A percentile compares a stretch with the other conserved stretches of the same genome.
These are phyloP conservation scores for Rhizophagus clarus DNA, from an alignment of 192 early-diverging fungal species.

Conservation along the genomic window DNA sequence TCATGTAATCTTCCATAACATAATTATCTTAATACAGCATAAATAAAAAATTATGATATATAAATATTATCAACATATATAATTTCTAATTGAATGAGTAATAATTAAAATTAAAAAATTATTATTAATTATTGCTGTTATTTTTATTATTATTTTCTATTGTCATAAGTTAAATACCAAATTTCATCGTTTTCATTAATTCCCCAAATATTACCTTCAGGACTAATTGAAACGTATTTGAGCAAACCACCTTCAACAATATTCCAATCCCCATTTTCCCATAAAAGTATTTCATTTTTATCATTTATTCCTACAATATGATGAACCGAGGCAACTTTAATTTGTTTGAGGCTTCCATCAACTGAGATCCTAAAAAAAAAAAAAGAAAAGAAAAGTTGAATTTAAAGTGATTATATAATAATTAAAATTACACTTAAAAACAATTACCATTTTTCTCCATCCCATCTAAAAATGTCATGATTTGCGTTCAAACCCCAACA, in stretches of 20 bases:
- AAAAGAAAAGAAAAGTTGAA: neutral
- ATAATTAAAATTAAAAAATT: no score
- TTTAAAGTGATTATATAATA: neutral
- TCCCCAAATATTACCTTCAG: neutral
- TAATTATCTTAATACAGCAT: no score
- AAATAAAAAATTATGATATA: no score
- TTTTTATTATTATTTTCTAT: no score
- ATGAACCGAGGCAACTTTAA: neutral
- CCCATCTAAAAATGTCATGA: neutral
- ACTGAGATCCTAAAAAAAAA: neutral
- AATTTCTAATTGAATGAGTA: no score
- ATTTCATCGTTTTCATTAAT: neutral
- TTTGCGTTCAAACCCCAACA: neutral
- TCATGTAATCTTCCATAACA: no score
- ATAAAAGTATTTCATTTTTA: neutral
- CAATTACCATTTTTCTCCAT: neutral
- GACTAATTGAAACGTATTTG: neutral
- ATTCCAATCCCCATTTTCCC: neutral
- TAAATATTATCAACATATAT: no score
- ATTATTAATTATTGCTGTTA: no score
- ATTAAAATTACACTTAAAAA: no score
- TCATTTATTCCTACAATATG: neutral
- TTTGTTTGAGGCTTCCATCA: neutral
- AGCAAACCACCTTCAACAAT: neutral
- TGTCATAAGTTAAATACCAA: neutral